A percentile compares a stretch with the other conserved stretches of the same genome.
phyloP scores from a whole-genome alignment of 2,329 filamentous ascomycete species.

The Dichotomopilus funicola region DNA sequence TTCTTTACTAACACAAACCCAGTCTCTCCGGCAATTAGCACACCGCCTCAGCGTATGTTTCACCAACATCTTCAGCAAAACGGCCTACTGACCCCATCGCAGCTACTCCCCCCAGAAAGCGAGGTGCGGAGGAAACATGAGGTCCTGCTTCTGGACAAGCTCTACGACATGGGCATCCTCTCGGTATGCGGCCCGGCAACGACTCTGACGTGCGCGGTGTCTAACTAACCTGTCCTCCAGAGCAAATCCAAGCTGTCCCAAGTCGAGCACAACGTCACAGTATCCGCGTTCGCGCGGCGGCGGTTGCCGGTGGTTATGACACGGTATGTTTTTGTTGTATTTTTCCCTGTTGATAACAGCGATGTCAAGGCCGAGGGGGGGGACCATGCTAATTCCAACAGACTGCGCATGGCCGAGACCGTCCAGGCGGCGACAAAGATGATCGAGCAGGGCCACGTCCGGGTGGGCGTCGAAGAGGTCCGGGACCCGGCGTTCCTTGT shows the following conservation, averaged over 20 bases:
- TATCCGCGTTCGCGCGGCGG: conserved; percentile 79
- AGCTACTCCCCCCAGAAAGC: conserved; percentile 70
- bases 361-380: too few relatives aligned
- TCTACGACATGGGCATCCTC: conserved; percentile 87
- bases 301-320: conserved; percentile 77
- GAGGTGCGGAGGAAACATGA: conserved; percentile 78
- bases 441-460: conserved; percentile 89
- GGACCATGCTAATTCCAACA: conserved; percentile 52
- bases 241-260: conserved; percentile 70
- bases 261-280: conserved; percentile 83
- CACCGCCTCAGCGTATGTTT: conserved; percentile 62
- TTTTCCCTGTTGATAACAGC: neutral
- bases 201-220: too few relatives aligned
- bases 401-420: conserved; percentile 85
- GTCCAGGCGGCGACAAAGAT: conserved; percentile 78
- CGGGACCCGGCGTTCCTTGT: conserved; percentile 88
- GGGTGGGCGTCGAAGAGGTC: conserved; percentile 83
- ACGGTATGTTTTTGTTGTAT: conserved; percentile 5
- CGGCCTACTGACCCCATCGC: neutral
- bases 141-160: conserved; percentile 78
- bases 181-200: conserved; percentile 30
- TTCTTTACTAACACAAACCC: conserved; percentile 27
- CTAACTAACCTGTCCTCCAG: neutral
- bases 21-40: conserved; percentile 83
- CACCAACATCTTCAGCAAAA: too few relatives aligned